phyloP scores from a whole-genome alignment of 768 basidiomycete genomes.

The Crucibulum laeve region DNA sequence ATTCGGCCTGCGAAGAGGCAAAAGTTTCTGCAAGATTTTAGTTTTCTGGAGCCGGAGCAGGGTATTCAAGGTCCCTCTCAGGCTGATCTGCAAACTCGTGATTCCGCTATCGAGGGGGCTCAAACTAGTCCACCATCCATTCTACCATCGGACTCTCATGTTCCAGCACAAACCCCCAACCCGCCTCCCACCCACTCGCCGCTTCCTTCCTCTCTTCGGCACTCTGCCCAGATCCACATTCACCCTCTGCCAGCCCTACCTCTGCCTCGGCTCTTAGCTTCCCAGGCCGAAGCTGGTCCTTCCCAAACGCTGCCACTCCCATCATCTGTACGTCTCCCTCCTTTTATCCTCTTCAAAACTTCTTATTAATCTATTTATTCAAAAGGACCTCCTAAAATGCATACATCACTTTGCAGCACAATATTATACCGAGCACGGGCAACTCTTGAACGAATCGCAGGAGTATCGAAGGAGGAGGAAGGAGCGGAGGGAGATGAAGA shows the following conservation, averaged over 20 bases:
- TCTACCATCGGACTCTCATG: no score
- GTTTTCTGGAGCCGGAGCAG: constrained; percentile 35
- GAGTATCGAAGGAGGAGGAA: constrained; percentile 41
- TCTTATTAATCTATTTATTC: constrained; percentile 4
- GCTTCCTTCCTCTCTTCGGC: no score
- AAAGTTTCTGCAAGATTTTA: constrained; percentile 45
- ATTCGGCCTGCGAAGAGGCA: constrained; percentile 33
- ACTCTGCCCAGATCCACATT: no score
- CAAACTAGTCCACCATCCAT: no score
- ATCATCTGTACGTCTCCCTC: constrained; percentile 41
- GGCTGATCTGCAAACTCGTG: not conserved
- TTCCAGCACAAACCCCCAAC: no score
- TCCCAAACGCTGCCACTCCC: constrained; percentile 30
- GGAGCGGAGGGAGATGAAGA: constrained; percentile 14
- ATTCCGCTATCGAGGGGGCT: no score
- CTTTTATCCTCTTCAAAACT: constrained; percentile 4
- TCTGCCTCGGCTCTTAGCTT: no score
- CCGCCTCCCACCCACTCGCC: no score
- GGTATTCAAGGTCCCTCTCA: not conserved
- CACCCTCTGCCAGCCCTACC: no score
- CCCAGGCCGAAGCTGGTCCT: no score
- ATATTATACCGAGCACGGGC: constrained; percentile 60
- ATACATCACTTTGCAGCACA: constrained; percentile 42
- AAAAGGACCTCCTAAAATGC: constrained; percentile 44
- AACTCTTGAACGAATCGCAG: constrained; percentile 48